Evolutionary conservation across 2,329 filamentous ascomycete genomes (phyloP).

Genomic region (Dactylellina haptotyla): DNA sequence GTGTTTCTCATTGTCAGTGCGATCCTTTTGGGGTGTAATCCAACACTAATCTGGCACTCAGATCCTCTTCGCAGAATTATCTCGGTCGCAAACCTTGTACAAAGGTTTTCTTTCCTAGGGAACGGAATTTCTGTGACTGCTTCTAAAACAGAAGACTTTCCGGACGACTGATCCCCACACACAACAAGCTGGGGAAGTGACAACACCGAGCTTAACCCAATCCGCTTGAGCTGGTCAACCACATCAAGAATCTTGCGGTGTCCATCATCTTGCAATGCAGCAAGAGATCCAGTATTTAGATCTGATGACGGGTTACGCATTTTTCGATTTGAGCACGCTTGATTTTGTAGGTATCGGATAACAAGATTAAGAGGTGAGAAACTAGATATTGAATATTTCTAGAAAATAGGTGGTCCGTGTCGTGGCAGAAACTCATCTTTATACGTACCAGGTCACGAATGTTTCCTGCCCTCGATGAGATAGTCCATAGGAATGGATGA

Average conservation of each 20-base stretch:
- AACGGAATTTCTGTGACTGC: constrained; percentile 72
- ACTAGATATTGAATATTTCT: neutral
- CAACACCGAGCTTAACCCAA: constrained; percentile 65
- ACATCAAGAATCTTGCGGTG: constrained; percentile 66
- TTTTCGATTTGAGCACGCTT: neutral
- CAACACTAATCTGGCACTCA: constrained; percentile 62
- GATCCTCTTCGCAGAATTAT: constrained; percentile 65
- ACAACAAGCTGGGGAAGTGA: constrained; percentile 69
- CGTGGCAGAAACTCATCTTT: neutral
- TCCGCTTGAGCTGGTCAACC: constrained; percentile 66
- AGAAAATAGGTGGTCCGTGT: neutral
- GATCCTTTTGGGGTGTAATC: constrained; percentile 61
- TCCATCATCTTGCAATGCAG: constrained; percentile 64
- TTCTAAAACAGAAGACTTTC: constrained; percentile 73
- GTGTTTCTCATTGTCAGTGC: constrained; percentile 57
- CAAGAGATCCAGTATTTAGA: constrained; percentile 60
- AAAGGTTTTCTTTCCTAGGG: constrained; percentile 67
- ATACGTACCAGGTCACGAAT: neutral
- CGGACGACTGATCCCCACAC: constrained; percentile 70
- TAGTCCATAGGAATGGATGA: neutral
- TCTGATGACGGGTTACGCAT: neutral
- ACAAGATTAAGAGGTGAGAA: neutral
- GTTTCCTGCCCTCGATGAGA: neutral
- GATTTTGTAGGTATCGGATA: neutral
- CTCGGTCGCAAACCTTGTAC: constrained; percentile 72